phyloP scores from a whole-genome alignment of 306 rosid genomes.

The Cicer chorassanicum region DNA sequence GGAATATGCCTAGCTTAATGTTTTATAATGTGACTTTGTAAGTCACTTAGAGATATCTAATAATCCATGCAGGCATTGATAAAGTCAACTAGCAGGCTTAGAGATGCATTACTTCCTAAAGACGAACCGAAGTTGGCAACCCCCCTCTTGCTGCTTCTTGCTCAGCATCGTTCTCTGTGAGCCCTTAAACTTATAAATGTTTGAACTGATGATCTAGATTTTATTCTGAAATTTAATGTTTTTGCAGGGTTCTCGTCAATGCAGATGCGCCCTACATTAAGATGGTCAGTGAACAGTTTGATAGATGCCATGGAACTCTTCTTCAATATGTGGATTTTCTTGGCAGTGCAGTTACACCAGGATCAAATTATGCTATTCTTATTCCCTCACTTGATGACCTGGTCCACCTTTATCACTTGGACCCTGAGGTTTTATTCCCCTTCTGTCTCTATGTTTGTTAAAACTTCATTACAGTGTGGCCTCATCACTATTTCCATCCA shows the following conservation, averaged over 20 bases:
- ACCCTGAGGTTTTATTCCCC: slow-evolving; percentile 74
- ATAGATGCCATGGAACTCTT: slow-evolving; percentile 94
- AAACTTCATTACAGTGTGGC: background rate
- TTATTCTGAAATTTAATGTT: slow-evolving; percentile 39
- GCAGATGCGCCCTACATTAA: slow-evolving; percentile 95
- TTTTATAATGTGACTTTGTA: slow-evolving; percentile 5
- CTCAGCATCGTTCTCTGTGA: slow-evolving; percentile 98
- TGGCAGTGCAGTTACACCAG: slow-evolving; percentile 81
- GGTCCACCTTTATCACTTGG: slow-evolving; percentile 88
- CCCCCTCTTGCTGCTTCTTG: slow-evolving; percentile 88
- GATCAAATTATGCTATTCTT: slow-evolving; percentile 75
- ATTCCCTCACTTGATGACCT: slow-evolving; percentile 88
- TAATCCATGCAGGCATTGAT: slow-evolving; percentile 70
- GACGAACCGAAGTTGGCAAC: slow-evolving; percentile 88
- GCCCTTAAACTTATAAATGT: slow-evolving; percentile 41
- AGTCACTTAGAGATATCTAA: slow-evolving; percentile 28
- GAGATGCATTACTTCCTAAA: slow-evolving; percentile 86
- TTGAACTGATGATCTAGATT: slow-evolving; percentile 14
- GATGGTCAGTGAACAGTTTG: slow-evolving; percentile 97
- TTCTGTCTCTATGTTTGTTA: slow-evolving; percentile 25
- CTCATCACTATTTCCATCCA: background rate
- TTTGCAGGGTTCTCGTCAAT: slow-evolving; percentile 82
- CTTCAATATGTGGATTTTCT: slow-evolving; percentile 96
- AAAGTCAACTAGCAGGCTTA: slow-evolving; percentile 89
- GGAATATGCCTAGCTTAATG: slow-evolving; percentile 18